Conservation (phyloP, 805 yeast species). For the Ogataea pini region DNA sequence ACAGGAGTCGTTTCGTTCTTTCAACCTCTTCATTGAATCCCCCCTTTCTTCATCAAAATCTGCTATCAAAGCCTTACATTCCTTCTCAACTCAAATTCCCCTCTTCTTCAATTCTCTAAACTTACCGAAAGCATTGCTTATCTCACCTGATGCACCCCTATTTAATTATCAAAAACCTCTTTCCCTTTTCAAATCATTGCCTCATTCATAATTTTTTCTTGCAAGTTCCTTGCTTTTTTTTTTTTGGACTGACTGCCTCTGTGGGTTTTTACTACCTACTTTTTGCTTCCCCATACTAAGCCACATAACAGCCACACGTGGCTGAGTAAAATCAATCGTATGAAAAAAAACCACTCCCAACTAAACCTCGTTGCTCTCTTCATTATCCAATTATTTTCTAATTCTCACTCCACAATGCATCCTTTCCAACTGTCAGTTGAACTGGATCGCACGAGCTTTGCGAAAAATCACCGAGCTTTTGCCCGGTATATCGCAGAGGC, state of each 20-base stretch:
- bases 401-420: neutral
- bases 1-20: no score
- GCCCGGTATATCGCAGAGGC: conserved; percentile 3
- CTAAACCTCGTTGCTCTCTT: neutral
- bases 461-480: neutral
- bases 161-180: neutral
- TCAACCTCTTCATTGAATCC: no score
- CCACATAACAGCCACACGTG: neutral
- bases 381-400: neutral
- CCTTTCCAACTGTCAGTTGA: neutral
- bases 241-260: neutral
- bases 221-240: neutral
- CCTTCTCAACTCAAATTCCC: no score
- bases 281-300: conserved; percentile 3
- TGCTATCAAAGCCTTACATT: no score
- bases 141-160: neutral
- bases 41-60: no score
- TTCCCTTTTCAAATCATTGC: neutral
- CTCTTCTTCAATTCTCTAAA: neutral
- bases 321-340: no score
- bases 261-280: neutral
- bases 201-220: neutral
- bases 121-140: conserved; percentile 6
- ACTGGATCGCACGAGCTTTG: neutral
- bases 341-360: no score